Evolutionary conservation across 1,139 yeast genomes (phyloP).

Genomic region (Kurtzmaniella natalensis): DNA sequence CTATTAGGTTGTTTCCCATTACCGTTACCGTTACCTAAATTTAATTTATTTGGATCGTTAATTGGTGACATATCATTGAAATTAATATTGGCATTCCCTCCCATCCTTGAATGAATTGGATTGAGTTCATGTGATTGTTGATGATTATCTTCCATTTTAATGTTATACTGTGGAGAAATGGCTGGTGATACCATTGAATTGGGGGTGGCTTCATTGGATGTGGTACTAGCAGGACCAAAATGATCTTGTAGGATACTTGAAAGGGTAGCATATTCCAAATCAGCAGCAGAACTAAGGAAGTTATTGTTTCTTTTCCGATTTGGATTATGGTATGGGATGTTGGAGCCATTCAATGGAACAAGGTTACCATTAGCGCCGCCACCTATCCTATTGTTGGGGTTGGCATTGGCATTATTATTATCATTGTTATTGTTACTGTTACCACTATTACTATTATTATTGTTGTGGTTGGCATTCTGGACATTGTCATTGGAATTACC

Average conservation of each 20-base stretch:
- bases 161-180: constrained; percentile 27
- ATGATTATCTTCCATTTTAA: constrained; percentile 1
- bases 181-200: constrained; percentile 35
- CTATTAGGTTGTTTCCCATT: not conserved
- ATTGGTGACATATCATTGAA: not conserved
- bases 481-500: not conserved
- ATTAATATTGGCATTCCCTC: not conserved
- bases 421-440: not conserved
- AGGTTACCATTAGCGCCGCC: not conserved
- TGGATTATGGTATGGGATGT: not conserved
- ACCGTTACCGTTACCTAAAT: no score
- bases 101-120: not conserved
- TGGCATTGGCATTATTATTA: constrained; percentile 4
- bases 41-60: not conserved
- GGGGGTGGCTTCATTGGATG: constrained; percentile 43
- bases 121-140: not conserved
- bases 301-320: constrained; percentile 23
- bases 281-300: constrained; percentile 73
- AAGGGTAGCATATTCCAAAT: constrained; percentile 71
- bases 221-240: constrained; percentile 22
- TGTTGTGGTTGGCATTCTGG: constrained; percentile 5
- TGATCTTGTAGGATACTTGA: constrained; percentile 68
- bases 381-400: constrained; percentile 3
- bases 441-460: constrained; percentile 2
- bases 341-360: not conserved